Evolutionary conservation across 139 green algal genomes (phyloP).

Genomic region (Eudorina sp.): DNA sequence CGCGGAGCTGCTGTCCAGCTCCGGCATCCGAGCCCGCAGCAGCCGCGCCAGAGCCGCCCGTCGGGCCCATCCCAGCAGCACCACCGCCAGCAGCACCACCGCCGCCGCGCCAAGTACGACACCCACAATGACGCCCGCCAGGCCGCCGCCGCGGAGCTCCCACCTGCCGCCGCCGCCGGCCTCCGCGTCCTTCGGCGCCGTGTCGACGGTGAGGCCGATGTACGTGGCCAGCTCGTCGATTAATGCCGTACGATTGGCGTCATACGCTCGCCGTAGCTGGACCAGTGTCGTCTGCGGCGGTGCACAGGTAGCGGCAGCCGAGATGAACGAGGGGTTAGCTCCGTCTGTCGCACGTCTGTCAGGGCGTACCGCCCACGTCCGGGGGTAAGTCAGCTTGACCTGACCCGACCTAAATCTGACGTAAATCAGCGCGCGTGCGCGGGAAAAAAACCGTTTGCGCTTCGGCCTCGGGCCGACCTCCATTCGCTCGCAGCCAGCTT

Average conservation of each 20-base stretch:
- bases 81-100: not conserved
- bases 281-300: not conserved
- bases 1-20: not conserved
- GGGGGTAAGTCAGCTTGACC: too few relatives aligned
- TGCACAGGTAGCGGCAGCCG: too few relatives aligned
- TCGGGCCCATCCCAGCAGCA: slow-evolving; percentile 1
- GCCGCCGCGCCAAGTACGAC: not conserved
- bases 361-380: too few relatives aligned
- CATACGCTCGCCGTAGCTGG: slow-evolving; percentile 10
- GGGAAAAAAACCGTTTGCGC: too few relatives aligned
- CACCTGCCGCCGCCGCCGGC: not conserved
- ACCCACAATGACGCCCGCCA: not conserved
- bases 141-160: not conserved
- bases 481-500: too few relatives aligned
- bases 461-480: too few relatives aligned
- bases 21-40: not conserved
- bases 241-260: not conserved
- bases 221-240: not conserved
- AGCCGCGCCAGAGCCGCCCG: not conserved
- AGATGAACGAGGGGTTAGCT: too few relatives aligned
- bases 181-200: not conserved
- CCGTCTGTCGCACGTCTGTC: too few relatives aligned
- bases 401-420: too few relatives aligned
- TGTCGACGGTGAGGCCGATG: not conserved
- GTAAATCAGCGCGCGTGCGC: too few relatives aligned